Evolutionary conservation across 176 grass and related monocot species (phyloP), one percentile per base, ranked within the genome.

Genomic region (Calamus simplicifolius): DNA sequence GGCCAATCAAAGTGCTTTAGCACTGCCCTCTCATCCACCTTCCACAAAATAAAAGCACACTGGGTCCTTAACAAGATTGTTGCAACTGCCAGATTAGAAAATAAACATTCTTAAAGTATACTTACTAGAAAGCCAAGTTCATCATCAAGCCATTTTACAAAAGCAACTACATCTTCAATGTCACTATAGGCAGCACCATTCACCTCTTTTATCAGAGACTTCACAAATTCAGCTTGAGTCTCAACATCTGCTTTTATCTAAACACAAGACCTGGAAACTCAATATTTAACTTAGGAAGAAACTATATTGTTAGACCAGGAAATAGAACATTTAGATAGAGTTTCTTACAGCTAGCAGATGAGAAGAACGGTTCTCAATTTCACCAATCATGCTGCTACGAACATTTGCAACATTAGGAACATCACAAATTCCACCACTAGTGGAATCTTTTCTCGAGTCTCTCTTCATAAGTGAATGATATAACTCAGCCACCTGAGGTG

Each of bases 1-100:
- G 93, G 93, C 93, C 93, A 98, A 61, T 92, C 87, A 64, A 98
- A 98, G 77, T 98, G 93, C 70, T 98, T 98, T 62, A 98, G 66
- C 16, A 98, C 93, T 57, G 93, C 93, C 56, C 93, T 85, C 76
- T 98, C 93, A 64, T 98, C 93, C 72, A 98, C 93, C 87, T 98
- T 78, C 29, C 31, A 25, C 63, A 17, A 64, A 29, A 54, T 30
- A 58, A 51, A 53, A 28, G 28, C 28, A 30, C 16, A 8, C 1
- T 10, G 12, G 19, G 31, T 54, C 31, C 52, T 16, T 18, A 18
- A n/a, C 8, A 27, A 63, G 18, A 17, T 50, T 71, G 19, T 5
- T 27, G 57, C 17, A 21, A 14, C 15, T 23, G 16, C n/a, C 21
- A 54, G 18, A 28, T 10, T 16, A 49, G 13, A 21, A 48, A 49